Evolutionary conservation across 1,284 basidiomycete species (phyloP).

Genomic region (Ustilago curta): DNA sequence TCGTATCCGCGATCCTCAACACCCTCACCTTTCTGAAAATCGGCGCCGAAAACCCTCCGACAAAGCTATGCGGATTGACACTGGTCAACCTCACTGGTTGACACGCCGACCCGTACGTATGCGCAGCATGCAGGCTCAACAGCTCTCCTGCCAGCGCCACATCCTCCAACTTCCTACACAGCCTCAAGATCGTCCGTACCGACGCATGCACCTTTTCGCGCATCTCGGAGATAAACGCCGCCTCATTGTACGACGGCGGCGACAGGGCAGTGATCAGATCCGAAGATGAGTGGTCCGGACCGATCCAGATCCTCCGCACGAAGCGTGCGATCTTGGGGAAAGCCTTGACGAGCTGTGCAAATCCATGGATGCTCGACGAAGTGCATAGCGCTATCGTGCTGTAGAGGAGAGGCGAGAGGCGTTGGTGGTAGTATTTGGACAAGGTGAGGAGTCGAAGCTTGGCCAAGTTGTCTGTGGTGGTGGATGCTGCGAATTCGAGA

Average conservation of each 20-base stretch:
- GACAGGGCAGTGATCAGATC: slow-evolving; percentile 63
- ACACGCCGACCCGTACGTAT: slow-evolving; percentile 64
- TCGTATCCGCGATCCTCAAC: slow-evolving; percentile 61
- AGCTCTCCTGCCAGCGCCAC: slow-evolving; percentile 64
- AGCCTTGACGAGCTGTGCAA: slow-evolving; percentile 38
- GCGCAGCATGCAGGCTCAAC: slow-evolving; percentile 52
- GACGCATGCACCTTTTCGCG: slow-evolving; percentile 44
- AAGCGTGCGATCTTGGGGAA: slow-evolving; percentile 45
- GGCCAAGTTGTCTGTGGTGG: slow-evolving; percentile 11
- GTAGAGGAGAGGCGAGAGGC: slow-evolving; percentile 49
- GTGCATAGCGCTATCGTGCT: slow-evolving; percentile 36
- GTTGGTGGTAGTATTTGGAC: slow-evolving; percentile 35
- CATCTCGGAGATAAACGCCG: slow-evolving; percentile 45
- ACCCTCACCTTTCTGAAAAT: slow-evolving; percentile 60
- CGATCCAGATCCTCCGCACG: slow-evolving; percentile 61
- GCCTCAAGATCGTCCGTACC: slow-evolving; percentile 53
- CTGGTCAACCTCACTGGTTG: slow-evolving; percentile 60
- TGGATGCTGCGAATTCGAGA: slow-evolving; percentile 36
- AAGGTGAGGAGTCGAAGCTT: slow-evolving; percentile 44
- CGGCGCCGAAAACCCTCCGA: slow-evolving; percentile 63
- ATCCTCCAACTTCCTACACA: slow-evolving; percentile 60
- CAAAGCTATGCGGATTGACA: slow-evolving; percentile 66
- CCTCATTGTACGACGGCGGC: slow-evolving; percentile 49
- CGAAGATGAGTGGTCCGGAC: slow-evolving; percentile 52
- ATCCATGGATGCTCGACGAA: slow-evolving; percentile 40